Percentiles rank a stretch among this genome's conserved stretches.
phyloP scores from a whole-genome alignment of 2,329 filamentous ascomycete genomes.

The Neonectria hederae region DNA sequence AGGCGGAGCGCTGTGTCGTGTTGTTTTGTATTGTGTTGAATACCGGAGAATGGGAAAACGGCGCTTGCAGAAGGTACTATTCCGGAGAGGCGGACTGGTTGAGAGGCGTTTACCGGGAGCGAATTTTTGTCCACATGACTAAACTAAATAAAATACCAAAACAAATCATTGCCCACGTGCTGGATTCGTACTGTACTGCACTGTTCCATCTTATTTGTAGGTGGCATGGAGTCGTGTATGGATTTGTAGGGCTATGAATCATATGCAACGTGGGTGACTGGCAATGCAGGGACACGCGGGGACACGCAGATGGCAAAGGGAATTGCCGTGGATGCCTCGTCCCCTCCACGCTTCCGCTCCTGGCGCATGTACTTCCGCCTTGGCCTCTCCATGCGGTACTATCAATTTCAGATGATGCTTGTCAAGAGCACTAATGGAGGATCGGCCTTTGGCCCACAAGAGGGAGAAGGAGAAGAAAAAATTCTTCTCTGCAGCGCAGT shows the following conservation, averaged over 20 bases:
- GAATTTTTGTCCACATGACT: conserved; percentile 22
- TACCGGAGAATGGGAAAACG: conserved; percentile 11
- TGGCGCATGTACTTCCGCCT: neutral
- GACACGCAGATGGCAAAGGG: conserved; percentile 3
- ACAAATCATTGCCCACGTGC: conserved; percentile 2
- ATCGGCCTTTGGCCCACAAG: conserved; percentile 27
- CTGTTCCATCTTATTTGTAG: neutral
- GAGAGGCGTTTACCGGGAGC: conserved; percentile 26
- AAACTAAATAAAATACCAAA: conserved; percentile 21
- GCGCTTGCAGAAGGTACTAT: conserved; percentile 14
- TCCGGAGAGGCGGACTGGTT: conserved; percentile 10
- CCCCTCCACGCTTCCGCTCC: neutral
- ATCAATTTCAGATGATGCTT: conserved; percentile 13
- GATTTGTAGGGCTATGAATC: neutral
- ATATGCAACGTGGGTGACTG: conserved; percentile 1
- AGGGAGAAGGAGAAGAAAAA: conserved; percentile 31
- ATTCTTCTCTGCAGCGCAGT: conserved; percentile 15
- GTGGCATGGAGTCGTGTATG: neutral
- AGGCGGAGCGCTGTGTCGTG: neutral
- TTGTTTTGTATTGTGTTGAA: neutral
- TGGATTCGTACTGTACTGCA: neutral
- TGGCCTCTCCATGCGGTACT: neutral
- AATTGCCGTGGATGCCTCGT: conserved; percentile 6
- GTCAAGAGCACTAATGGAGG: conserved; percentile 16
- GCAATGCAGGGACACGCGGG: conserved; percentile 7